Conservation (phyloP, 441 rosid species). For the Populus trichocarpa region DNA sequence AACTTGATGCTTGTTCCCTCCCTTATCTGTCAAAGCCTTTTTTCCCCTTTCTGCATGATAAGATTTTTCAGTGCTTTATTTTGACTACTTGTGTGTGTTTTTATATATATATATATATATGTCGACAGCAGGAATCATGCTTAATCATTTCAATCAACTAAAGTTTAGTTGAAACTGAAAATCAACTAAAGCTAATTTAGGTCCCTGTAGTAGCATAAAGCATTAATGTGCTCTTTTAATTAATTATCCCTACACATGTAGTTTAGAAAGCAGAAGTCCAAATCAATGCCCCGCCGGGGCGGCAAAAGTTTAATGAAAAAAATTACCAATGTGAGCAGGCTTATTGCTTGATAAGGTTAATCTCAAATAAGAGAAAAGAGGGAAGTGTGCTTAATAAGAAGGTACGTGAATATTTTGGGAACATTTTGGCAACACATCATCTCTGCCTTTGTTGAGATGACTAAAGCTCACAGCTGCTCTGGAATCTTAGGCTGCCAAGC, state of each 20-base stretch:
- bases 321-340: neutral
- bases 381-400: neutral
- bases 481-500: constrained; percentile 3
- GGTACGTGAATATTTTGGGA: neutral
- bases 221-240: neutral
- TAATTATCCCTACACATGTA: neutral
- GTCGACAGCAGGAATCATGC: constrained; percentile 35
- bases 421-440: neutral
- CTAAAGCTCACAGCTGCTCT: neutral
- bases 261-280: constrained; percentile 4
- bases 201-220: constrained; percentile 7
- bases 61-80: constrained; percentile 3
- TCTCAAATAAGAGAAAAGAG: neutral
- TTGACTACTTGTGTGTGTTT: constrained; percentile 3
- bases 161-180: constrained; percentile 14
- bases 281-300: neutral
- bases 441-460: no score
- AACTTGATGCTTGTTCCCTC: constrained; percentile 27
- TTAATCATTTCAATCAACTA: constrained; percentile 27
- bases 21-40: neutral
- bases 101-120: no score
- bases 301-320: constrained; percentile 10
- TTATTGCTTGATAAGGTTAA: neutral
- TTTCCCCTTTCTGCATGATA: neutral
- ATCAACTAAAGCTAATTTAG: constrained; percentile 2